These are phyloP conservation scores for Bifiguratus adelaidae DNA, from an alignment of 192 early-diverging fungal genomes.

Conservation along the genomic window DNA sequence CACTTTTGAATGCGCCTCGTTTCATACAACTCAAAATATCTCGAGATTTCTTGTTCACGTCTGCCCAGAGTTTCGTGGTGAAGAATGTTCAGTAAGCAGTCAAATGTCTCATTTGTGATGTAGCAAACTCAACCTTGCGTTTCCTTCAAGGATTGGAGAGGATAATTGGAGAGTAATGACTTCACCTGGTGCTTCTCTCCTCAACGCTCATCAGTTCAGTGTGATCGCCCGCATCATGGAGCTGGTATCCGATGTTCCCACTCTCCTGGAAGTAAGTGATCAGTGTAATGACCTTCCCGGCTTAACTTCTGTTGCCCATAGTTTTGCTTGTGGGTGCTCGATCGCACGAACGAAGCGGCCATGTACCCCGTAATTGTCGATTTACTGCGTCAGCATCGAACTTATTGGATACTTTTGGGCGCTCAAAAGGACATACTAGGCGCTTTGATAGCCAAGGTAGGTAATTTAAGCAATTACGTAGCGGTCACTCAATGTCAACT, in stretches of 20 bases:
- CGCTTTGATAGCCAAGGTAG: constrained; percentile 8
- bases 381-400: constrained; percentile 29
- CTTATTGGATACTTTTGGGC: constrained; percentile 36
- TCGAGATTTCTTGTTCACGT: constrained; percentile 28
- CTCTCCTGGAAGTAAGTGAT: constrained; percentile 26
- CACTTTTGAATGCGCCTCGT: too few species aligned
- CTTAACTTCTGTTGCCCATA: not conserved
- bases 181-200: constrained; percentile 58
- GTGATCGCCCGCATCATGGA: constrained; percentile 35
- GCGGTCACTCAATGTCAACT: not conserved
- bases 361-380: constrained; percentile 37
- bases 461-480: not conserved
- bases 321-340: constrained; percentile 36
- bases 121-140: not conserved
- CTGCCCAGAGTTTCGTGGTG: constrained; percentile 35
- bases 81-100: constrained; percentile 24
- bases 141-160: constrained; percentile 31
- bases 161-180: constrained; percentile 78
- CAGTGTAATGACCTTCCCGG: not conserved
- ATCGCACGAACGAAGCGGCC: constrained; percentile 33
- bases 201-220: constrained; percentile 58
- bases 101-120: not conserved
- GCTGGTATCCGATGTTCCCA: constrained; percentile 31
- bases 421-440: constrained; percentile 1
- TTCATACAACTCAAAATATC: too few species aligned